Evolutionary conservation across 2,329 filamentous ascomycete genomes (phyloP).

Genomic region (Aspergillus sp.): DNA sequence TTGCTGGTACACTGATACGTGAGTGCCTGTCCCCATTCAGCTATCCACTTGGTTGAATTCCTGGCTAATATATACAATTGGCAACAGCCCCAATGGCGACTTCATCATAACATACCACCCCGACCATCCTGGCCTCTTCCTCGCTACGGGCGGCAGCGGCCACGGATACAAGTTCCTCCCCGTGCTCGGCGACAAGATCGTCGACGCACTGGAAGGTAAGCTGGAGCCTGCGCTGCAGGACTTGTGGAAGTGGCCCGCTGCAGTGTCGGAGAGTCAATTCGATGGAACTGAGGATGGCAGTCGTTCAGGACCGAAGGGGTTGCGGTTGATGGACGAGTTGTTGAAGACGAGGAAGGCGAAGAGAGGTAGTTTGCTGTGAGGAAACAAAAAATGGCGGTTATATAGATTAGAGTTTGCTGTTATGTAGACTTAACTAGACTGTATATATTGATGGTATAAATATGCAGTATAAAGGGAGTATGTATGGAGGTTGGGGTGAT

Average conservation of each 20-base stretch:
- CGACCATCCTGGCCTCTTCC: constrained; percentile 51
- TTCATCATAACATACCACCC: constrained; percentile 73
- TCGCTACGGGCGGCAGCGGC: constrained; percentile 57
- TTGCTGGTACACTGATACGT: constrained; percentile 77
- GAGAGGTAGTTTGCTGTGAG: constrained; percentile 27
- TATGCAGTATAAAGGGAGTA: too few species aligned
- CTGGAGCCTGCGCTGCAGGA: constrained; percentile 44
- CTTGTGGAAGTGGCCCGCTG: constrained; percentile 47
- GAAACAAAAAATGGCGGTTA: too few species aligned
- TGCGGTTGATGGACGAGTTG: constrained; percentile 43
- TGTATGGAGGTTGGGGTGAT: too few species aligned
- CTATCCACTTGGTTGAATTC: too few species aligned
- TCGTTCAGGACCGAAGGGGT: constrained; percentile 37
- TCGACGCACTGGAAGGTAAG: constrained; percentile 48
- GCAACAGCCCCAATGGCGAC: constrained; percentile 59
- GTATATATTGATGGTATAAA: not conserved
- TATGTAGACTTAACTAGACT: not conserved
- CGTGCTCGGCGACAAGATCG: constrained; percentile 55
- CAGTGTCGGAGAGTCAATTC: constrained; percentile 25
- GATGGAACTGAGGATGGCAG: constrained; percentile 42
- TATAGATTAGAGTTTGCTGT: not conserved
- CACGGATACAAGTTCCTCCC: constrained; percentile 59
- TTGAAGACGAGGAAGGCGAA: constrained; percentile 32
- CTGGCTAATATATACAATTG: too few species aligned
- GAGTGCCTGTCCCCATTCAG: constrained; percentile 20